Conservation (phyloP, 2,329 filamentous ascomycete species). For the Chaetomium strumarium region DNA sequence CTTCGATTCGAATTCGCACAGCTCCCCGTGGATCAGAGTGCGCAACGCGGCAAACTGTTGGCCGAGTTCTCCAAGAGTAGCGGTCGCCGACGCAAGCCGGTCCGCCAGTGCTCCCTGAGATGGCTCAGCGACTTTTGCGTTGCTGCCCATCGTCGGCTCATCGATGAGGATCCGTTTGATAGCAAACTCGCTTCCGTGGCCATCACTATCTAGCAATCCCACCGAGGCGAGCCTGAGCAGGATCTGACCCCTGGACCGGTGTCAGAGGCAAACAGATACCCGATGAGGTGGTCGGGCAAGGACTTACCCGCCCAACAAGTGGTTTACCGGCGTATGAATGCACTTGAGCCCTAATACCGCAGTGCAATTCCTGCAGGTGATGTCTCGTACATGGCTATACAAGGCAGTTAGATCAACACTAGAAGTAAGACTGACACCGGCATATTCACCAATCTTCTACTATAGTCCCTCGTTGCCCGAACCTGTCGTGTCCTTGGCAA, state of each 20-base stretch:
- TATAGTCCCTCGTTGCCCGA: constrained; percentile 32
- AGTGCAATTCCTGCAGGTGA: constrained; percentile 31
- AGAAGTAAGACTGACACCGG: background rate
- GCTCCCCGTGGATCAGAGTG: constrained; percentile 22
- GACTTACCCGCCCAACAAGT: constrained; percentile 34
- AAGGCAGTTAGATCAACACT: background rate
- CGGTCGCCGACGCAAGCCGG: constrained; percentile 24
- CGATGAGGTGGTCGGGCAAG: background rate
- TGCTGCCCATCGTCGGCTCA: constrained; percentile 17
- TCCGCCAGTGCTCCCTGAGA: background rate
- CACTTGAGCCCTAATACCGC: constrained; percentile 33
- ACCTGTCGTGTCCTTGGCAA: constrained; percentile 24
- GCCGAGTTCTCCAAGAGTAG: constrained; percentile 20
- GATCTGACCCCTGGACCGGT: constrained; percentile 31
- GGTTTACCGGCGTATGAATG: constrained; percentile 31
- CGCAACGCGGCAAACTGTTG: constrained; percentile 18
- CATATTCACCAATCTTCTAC: constrained; percentile 32
- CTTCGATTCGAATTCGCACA: constrained; percentile 23
- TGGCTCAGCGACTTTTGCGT: background rate
- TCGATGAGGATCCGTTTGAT: constrained; percentile 32
- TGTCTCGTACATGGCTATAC: constrained; percentile 28
- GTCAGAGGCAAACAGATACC: background rate
- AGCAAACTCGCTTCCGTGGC: constrained; percentile 25
- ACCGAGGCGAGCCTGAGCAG: constrained; percentile 32
- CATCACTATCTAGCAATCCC: constrained; percentile 18